Conservation (phyloP, 495 filamentous ascomycete genomes). For the Talaromyces borbonicus region DNA sequence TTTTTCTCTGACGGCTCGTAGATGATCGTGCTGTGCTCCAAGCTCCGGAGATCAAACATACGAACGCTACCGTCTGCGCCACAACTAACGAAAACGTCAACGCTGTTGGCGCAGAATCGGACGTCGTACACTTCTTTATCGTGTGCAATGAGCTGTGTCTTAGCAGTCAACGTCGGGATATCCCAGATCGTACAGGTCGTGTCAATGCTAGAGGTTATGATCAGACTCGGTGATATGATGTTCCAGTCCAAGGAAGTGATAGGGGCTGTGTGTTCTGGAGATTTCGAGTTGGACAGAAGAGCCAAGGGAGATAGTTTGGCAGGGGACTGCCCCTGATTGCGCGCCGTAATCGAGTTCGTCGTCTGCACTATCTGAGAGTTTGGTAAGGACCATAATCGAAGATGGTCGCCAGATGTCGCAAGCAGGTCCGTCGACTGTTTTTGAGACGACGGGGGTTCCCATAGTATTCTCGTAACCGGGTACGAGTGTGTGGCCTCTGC, state of each 20-base stretch:
- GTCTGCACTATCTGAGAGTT: constrained; percentile 33
- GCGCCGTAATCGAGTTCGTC: constrained; percentile 62
- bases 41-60: constrained; percentile 95
- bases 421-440: constrained; percentile 95
- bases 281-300: constrained; percentile 93
- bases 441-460: constrained; percentile 95
- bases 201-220: constrained; percentile 98
- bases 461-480: constrained; percentile 89
- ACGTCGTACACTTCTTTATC: constrained; percentile 99
- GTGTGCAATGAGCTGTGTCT: constrained; percentile 96
- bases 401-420: constrained; percentile 92
- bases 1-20: constrained; percentile 91
- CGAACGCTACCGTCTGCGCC: constrained; percentile 95
- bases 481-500: constrained; percentile 98
- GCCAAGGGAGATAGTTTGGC: constrained; percentile 91
- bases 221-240: constrained; percentile 85
- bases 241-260: constrained; percentile 98
- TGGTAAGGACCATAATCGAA: constrained; percentile 88
- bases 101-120: constrained; percentile 89
- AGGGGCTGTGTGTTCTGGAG: constrained; percentile 92
- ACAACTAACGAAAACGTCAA: constrained; percentile 96
- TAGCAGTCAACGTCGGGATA: constrained; percentile 93
- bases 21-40: constrained; percentile 98
- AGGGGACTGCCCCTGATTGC: constrained; percentile 50
- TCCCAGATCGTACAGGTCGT: constrained; percentile 99